Evolutionary conservation across 1,139 yeast genomes (phyloP), one percentile per base, ranked within the genome.

Genomic region (Lodderomyces metapsilosis): DNA sequence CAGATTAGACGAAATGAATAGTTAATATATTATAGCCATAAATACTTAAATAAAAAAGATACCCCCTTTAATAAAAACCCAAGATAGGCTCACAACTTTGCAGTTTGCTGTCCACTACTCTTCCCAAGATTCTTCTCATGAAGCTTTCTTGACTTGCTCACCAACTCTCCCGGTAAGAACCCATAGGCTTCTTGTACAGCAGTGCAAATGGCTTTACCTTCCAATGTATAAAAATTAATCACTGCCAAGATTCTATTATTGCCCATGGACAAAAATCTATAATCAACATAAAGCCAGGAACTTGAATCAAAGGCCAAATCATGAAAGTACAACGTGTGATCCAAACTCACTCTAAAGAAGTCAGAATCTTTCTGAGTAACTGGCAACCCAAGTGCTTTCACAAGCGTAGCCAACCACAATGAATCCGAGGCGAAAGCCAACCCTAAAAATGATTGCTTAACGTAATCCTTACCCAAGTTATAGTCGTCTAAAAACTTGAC

Each of bases 341-440:
- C 76, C 52, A 71, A 60, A 40, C 71, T 64, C 2, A 71, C 76
- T 39, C 73, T 57, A 54, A 63, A 66, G 50, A 64, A 69, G 35
- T 48, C 43, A 6, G 47, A 43, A 32, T 41, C 52, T 38, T 30
- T 43, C 36, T 44, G 43, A 27, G 50, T 52, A 25, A 59, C 45
- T 1, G 64, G 57, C 18, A 60, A 43, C 2, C 74, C 74, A 24
- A 66, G 34, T 0, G 59, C 54, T n/a, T 52, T 52, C 6, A 52
- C 40, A 23, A 62, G 38, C 3, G 59, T 45, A 1, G 58, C 57
- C 44, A 68, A 53, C 49, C 54, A 67, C 23, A 63, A 46, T 9
- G 62, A 50, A 42, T 61, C 66, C 2, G 56, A 48, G 10, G 44
- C 39, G 34, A 45, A 52, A 6, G 49, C 41, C n/a, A 50, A 39